phyloP scores from a whole-genome alignment of 164 flowering plant genomes.

The Buxus sempervirens region DNA sequence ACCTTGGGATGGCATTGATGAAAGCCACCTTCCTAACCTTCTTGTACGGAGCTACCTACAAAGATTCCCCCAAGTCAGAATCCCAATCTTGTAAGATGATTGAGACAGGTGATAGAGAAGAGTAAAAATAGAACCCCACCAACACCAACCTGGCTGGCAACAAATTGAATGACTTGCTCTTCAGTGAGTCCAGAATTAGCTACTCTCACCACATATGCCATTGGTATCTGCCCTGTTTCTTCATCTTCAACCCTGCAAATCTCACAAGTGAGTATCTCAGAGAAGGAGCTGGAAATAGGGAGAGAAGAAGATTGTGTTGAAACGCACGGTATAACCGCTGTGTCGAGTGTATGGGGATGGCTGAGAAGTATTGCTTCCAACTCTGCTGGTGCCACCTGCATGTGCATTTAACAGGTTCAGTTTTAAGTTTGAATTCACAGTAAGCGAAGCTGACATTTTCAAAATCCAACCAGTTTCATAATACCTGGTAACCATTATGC shows the following conservation, averaged over 20 bases:
- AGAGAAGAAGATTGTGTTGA: neutral
- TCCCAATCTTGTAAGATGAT: neutral
- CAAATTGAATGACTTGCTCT: conserved; percentile 55
- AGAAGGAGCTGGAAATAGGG: no score
- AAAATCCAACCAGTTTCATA: neutral
- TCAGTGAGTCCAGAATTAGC: conserved; percentile 36
- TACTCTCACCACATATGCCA: conserved; percentile 64
- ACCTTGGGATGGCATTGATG: conserved; percentile 49
- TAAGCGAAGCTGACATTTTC: no score
- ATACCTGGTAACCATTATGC: conserved; percentile 76
- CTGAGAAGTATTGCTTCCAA: conserved; percentile 57
- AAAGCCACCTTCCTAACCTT: conserved; percentile 53
- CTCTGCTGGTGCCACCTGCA: conserved; percentile 80
- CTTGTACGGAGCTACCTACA: conserved; percentile 75
- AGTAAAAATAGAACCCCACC: neutral
- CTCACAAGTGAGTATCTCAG: no score
- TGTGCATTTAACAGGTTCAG: neutral
- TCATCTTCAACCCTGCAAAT: conserved; percentile 60
- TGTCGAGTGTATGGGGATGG: conserved; percentile 56
- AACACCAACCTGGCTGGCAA: conserved; percentile 52
- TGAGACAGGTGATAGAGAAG: neutral
- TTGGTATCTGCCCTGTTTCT: conserved; percentile 65
- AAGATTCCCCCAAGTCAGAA: neutral
- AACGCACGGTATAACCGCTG: conserved; percentile 74
- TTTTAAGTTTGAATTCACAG: neutral